These are phyloP conservation scores for Aureobasidium sp. DNA, from an alignment of 2,329 filamentous ascomycete species.

Conservation along the genomic window DNA sequence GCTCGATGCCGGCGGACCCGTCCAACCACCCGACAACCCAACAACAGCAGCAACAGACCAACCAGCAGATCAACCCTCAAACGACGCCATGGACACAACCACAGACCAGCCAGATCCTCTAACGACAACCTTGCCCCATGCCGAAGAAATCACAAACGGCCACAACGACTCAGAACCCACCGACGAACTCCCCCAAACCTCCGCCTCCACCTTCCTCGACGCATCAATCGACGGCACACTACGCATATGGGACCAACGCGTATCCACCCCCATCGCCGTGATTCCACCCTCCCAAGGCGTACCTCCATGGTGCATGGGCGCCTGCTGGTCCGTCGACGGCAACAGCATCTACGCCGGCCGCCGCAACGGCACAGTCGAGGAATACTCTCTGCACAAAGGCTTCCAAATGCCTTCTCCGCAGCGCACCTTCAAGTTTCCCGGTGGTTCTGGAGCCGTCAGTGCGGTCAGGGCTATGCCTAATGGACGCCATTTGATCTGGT, in stretches of 20 bases:
- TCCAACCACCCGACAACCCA: slow-evolving; percentile 33
- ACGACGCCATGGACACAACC: background rate
- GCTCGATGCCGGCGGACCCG: slow-evolving; percentile 38
- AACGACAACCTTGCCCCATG: slow-evolving; percentile 46
- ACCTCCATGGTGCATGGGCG: slow-evolving; percentile 95
- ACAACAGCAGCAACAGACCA: slow-evolving; percentile 13
- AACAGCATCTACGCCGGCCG: slow-evolving; percentile 92
- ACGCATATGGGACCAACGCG: slow-evolving; percentile 86
- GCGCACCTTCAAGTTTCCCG: slow-evolving; percentile 77
- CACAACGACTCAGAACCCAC: slow-evolving; percentile 24
- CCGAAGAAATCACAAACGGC: slow-evolving; percentile 36
- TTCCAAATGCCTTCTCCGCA: slow-evolving; percentile 62
- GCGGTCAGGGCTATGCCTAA: slow-evolving; percentile 88
- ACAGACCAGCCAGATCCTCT: slow-evolving; percentile 9
- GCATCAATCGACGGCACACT: slow-evolving; percentile 81
- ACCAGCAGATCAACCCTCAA: background rate
- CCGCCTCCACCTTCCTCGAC: slow-evolving; percentile 76
- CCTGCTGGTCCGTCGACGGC: slow-evolving; percentile 91
- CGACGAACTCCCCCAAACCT: slow-evolving; percentile 42
- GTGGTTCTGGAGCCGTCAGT: slow-evolving; percentile 82
- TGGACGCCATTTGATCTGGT: slow-evolving; percentile 83
- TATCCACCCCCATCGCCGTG: slow-evolving; percentile 67
- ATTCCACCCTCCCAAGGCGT: slow-evolving; percentile 68
- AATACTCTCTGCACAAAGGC: slow-evolving; percentile 75
- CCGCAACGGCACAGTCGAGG: slow-evolving; percentile 87